A percentile compares a stretch with the other conserved stretches of the same genome.
These are phyloP conservation scores for Hypholoma sublateritium DNA, from an alignment of 768 basidiomycete genomes.

Conservation along the genomic window DNA sequence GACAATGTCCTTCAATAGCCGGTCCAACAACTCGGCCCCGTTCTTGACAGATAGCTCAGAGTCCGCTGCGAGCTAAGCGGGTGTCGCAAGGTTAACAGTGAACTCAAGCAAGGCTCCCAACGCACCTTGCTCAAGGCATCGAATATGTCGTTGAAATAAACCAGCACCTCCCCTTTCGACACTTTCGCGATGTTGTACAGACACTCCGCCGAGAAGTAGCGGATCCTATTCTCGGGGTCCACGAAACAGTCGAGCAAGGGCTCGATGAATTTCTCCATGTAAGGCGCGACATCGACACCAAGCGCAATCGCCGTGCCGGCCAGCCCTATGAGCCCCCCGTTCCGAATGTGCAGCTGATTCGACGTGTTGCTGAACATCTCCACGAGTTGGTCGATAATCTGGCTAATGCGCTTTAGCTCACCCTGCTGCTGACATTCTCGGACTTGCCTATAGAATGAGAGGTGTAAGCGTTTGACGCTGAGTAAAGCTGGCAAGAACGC, in stretches of 20 bases:
- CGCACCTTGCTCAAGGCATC: slow-evolving; percentile 94
- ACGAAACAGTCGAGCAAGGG: slow-evolving; percentile 89
- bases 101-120: not conserved
- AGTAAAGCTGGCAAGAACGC: slow-evolving; percentile 10
- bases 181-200: slow-evolving; percentile 98
- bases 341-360: slow-evolving; percentile 86
- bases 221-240: slow-evolving; percentile 91
- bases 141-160: slow-evolving; percentile 98
- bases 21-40: slow-evolving; percentile 93
- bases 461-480: slow-evolving; percentile 7
- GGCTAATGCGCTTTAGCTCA: slow-evolving; percentile 76
- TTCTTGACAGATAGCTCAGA: slow-evolving; percentile 97
- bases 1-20: slow-evolving; percentile 97
- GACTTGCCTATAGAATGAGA: slow-evolving; percentile 56
- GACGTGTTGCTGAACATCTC: slow-evolving; percentile 86
- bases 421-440: slow-evolving; percentile 83
- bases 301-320: slow-evolving; percentile 97
- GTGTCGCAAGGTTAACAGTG: not conserved
- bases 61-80: slow-evolving; percentile 84
- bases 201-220: slow-evolving; percentile 98
- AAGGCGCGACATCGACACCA: slow-evolving; percentile 89
- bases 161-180: slow-evolving; percentile 93
- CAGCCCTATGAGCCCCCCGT: slow-evolving; percentile 94
- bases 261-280: slow-evolving; percentile 91
- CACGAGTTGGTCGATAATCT: slow-evolving; percentile 92